Conservation (phyloP, 169 alveolate genomes). For the Eimeria zaria region DNA sequence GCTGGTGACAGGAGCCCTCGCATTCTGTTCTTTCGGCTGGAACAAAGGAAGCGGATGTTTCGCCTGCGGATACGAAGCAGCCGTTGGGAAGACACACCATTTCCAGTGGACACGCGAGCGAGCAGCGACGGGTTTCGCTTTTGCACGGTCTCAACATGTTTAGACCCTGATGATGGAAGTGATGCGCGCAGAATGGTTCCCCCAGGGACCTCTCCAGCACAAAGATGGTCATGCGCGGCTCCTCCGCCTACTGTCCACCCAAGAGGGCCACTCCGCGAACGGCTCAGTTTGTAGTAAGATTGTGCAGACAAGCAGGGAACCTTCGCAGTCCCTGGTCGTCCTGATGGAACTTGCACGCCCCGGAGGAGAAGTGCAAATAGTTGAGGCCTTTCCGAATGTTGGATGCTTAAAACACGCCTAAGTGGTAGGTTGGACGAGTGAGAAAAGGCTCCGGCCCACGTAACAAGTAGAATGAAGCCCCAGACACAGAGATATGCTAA, state of each 20-base stretch:
- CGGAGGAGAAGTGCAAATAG: neutral
- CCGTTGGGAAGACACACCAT: neutral
- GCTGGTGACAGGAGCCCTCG: conserved; percentile 60
- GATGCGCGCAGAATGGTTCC: neutral
- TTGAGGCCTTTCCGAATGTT: neutral
- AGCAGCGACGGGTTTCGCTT: neutral
- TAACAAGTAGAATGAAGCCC: neutral
- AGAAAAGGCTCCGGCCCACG: neutral
- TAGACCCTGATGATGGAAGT: neutral
- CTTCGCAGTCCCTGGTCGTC: neutral
- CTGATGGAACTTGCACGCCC: conserved; percentile 4
- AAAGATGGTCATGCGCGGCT: neutral
- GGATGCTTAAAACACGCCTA: neutral
- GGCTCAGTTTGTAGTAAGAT: neutral
- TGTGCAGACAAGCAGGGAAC: neutral
- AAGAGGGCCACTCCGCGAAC: neutral
- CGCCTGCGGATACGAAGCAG: conserved; percentile 51
- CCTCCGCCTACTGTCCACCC: neutral
- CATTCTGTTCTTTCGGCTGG: conserved; percentile 50
- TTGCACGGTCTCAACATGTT: neutral
- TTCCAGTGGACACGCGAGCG: neutral
- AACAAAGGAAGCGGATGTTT: conserved; percentile 39
- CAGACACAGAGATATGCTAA: neutral
- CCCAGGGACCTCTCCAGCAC: neutral
- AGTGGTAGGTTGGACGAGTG: neutral